Conservation (phyloP, 768 basidiomycete genomes). For the Cyclocybe aegerita region DNA sequence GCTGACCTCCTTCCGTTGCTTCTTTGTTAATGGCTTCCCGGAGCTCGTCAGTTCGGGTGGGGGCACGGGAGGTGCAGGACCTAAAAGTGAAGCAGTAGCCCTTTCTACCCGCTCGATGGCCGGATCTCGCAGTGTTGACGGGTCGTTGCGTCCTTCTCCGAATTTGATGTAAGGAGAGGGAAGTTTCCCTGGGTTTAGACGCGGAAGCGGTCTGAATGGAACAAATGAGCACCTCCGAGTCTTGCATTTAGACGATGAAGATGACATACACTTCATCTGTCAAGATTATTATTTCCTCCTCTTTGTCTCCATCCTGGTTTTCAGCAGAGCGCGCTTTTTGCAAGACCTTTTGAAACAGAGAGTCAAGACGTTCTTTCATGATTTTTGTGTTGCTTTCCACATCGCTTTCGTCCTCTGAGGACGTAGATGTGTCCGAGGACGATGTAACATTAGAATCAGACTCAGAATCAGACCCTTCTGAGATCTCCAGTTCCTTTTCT, state of each 20-base stretch:
- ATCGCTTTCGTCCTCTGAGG: slow-evolving; percentile 41
- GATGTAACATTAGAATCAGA: slow-evolving; percentile 31
- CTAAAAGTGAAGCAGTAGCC: slow-evolving; percentile 45
- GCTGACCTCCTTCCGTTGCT: slow-evolving; percentile 67
- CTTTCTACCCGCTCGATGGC: slow-evolving; percentile 54
- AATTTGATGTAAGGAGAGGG: slow-evolving; percentile 66
- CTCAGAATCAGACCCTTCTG: slow-evolving; percentile 22
- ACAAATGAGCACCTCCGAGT: slow-evolving; percentile 3
- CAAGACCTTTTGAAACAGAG: slow-evolving; percentile 61
- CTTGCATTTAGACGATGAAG: neutral
- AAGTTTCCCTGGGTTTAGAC: slow-evolving; percentile 62
- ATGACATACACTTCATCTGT: slow-evolving; percentile 25
- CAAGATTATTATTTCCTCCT: slow-evolving; percentile 58
- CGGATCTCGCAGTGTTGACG: slow-evolving; percentile 56
- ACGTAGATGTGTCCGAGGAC: slow-evolving; percentile 28
- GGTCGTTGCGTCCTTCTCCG: slow-evolving; percentile 40
- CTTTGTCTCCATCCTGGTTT: slow-evolving; percentile 25
- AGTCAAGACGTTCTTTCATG: slow-evolving; percentile 60
- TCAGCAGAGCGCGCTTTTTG: slow-evolving; percentile 42
- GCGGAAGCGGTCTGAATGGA: slow-evolving; percentile 51
- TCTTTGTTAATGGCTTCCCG: slow-evolving; percentile 71
- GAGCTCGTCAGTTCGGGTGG: slow-evolving; percentile 58
- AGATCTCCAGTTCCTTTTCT: slow-evolving; percentile 10
- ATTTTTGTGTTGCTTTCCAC: slow-evolving; percentile 24
- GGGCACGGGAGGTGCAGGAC: slow-evolving; percentile 61